Conservation (phyloP, 352 stramenopile genomes). For the Globisporangium yorkense region DNA sequence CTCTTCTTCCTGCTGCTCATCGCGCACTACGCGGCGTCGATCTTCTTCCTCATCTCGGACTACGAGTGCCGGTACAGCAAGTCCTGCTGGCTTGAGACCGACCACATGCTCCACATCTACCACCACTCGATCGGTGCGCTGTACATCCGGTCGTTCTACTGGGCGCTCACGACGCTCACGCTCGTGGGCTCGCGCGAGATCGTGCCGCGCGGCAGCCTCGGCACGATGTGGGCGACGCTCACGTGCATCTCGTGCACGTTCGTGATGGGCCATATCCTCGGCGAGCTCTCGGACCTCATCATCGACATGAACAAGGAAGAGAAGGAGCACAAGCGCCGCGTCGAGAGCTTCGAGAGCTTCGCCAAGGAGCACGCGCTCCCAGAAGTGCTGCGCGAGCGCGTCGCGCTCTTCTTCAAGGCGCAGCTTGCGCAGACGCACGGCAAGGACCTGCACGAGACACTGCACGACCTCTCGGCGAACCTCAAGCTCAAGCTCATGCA, state of each 20-base stretch:
- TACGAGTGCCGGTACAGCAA: constrained; percentile 32
- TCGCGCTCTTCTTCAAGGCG: constrained; percentile 51
- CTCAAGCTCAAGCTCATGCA: constrained; percentile 69
- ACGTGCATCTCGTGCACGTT: constrained; percentile 68
- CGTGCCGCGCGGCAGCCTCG: constrained; percentile 29
- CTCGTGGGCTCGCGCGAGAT: constrained; percentile 57
- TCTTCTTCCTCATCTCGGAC: constrained; percentile 70
- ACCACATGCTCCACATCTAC: constrained; percentile 58
- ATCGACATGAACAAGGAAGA: constrained; percentile 65
- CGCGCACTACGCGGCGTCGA: constrained; percentile 55
- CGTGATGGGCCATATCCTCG: constrained; percentile 68
- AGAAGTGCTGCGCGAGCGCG: constrained; percentile 37
- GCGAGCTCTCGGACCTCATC: constrained; percentile 70
- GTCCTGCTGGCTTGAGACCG: constrained; percentile 52
- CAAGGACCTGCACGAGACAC: constrained; percentile 33
- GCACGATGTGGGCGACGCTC: constrained; percentile 49
- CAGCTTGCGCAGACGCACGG: constrained; percentile 53
- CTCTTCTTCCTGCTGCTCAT: constrained; percentile 62
- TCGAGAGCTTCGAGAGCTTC: constrained; percentile 74
- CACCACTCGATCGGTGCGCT: constrained; percentile 38
- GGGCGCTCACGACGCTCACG: constrained; percentile 57
- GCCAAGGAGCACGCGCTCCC: constrained; percentile 54
- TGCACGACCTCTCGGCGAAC: constrained; percentile 62
- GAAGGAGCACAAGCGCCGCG: constrained; percentile 61
- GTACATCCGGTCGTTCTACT: constrained; percentile 69